Evolutionary conservation across 2,329 filamentous ascomycete genomes (phyloP).

Genomic region (Fusarium begoniae): DNA sequence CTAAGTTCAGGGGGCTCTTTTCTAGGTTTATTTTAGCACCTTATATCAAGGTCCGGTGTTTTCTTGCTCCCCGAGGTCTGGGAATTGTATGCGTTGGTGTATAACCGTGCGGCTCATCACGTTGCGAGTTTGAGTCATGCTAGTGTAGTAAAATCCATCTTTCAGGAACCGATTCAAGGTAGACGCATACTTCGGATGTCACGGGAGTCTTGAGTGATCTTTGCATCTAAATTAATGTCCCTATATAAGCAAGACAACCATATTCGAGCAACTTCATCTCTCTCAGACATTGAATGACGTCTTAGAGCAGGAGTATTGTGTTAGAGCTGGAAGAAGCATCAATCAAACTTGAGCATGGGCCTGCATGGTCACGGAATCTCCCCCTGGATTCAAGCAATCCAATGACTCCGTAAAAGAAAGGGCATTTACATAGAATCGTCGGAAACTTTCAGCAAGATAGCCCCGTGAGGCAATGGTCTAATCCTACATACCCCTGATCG

Average conservation of each 20-base stretch:
- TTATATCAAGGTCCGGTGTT: no score
- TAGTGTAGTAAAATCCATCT: background rate
- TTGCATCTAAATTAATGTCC: background rate
- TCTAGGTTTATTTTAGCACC: no score
- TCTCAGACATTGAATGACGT: background rate
- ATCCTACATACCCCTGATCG: background rate
- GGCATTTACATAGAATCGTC: background rate
- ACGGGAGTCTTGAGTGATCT: background rate
- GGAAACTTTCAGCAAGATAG: background rate
- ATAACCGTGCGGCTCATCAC: background rate
- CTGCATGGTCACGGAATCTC: background rate
- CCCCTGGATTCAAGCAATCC: background rate
- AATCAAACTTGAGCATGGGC: background rate
- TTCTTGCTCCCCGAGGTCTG: background rate
- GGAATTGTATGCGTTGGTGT: background rate
- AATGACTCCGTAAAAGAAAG: no score
- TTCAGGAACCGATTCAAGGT: no score
- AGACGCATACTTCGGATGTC: background rate
- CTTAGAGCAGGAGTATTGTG: background rate
- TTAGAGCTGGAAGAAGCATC: background rate
- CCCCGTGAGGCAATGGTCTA: background rate
- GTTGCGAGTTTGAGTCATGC: background rate
- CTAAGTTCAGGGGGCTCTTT: no score
- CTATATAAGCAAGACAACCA: fast-evolving
- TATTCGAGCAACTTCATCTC: background rate